Evolutionary conservation across 352 stramenopile genomes (phyloP).

Genomic region (Globisporangium emineosum): DNA sequence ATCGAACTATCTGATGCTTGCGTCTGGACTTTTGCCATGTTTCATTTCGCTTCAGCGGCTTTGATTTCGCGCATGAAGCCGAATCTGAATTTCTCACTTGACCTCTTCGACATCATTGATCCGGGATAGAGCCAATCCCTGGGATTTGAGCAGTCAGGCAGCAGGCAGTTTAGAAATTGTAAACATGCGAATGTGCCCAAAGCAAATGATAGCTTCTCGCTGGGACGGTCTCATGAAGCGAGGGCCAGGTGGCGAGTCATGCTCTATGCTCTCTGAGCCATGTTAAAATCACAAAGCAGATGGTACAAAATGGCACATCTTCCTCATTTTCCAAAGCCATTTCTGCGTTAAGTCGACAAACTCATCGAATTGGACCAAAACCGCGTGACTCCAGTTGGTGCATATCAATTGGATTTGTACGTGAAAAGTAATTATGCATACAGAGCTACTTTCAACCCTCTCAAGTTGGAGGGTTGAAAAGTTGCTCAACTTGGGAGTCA

Average conservation of each 20-base stretch:
- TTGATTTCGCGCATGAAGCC: neutral
- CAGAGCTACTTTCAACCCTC: too few relatives aligned
- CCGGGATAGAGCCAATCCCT: neutral
- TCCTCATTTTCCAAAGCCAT: neutral
- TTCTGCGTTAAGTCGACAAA: neutral
- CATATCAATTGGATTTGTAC: too few relatives aligned
- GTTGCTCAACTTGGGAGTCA: too few relatives aligned
- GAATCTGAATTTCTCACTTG: neutral
- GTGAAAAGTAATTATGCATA: too few relatives aligned
- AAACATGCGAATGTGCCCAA: neutral
- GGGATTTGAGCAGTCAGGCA: neutral
- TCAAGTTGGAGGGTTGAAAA: too few relatives aligned
- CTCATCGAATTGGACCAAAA: neutral
- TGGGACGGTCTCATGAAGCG: neutral
- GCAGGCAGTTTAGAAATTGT: neutral
- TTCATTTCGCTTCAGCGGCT: neutral
- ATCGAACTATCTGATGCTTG: neutral
- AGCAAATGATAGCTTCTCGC: neutral
- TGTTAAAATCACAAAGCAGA: constrained; percentile 2
- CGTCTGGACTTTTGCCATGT: neutral
- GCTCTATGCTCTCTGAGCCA: constrained; percentile 3
- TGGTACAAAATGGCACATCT: constrained; percentile 4
- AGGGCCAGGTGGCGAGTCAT: neutral
- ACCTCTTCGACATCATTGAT: neutral
- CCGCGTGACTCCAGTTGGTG: neutral